These are phyloP conservation scores for Xylaria sp. DNA, from an alignment of 2,329 filamentous ascomycete genomes.

Conservation along the genomic window DNA sequence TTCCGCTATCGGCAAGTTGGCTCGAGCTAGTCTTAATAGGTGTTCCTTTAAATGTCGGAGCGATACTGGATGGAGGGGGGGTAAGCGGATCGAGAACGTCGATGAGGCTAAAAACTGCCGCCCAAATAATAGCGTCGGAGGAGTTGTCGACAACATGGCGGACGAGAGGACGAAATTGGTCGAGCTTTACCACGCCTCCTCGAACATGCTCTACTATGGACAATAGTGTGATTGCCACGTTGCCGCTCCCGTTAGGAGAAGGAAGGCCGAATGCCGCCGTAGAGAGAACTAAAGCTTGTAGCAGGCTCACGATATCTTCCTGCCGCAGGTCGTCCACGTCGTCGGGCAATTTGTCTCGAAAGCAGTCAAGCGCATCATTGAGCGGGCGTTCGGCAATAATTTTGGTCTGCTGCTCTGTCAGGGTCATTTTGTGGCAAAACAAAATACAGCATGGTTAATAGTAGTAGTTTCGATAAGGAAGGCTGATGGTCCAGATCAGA, in stretches of 20 bases:
- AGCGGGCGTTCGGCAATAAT: conserved; percentile 23
- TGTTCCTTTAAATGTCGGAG: background rate
- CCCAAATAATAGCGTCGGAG: background rate
- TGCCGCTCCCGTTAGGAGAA: conserved; percentile 18
- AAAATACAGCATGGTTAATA: conserved; percentile 1
- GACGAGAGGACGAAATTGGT: conserved; percentile 23
- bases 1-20: background rate
- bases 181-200: conserved; percentile 9
- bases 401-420: conserved; percentile 19
- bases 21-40: background rate
- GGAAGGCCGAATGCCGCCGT: conserved; percentile 2
- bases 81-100: background rate
- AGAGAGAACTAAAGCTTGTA: conserved; percentile 7
- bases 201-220: conserved; percentile 21
- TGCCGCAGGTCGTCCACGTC: conserved; percentile 2
- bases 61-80: background rate
- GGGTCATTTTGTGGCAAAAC: conserved; percentile 7
- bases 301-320: conserved; percentile 19
- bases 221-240: conserved; percentile 22
- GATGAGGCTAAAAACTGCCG: background rate
- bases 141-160: background rate
- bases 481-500: background rate
- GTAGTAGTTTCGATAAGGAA: conserved; percentile 4
- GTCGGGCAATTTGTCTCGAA: conserved; percentile 19
- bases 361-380: conserved; percentile 18